These are phyloP conservation scores for Carex arenaria DNA, from an alignment of 202 grass and related monocot species.

Conservation along the genomic window DNA sequence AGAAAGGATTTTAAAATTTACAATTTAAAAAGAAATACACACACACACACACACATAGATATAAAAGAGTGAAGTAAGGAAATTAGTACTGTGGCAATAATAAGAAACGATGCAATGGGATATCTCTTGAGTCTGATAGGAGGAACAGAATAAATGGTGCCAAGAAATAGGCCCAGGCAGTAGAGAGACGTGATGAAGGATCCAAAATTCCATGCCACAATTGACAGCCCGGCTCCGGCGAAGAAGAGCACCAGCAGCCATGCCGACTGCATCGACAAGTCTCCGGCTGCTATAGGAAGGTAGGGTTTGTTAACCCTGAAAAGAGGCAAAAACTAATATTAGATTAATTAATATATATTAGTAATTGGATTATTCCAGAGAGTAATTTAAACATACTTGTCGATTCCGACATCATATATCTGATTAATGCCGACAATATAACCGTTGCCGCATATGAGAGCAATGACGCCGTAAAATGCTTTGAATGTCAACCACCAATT, in stretches of 20 bases:
- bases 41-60: no score
- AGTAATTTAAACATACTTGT: slow-evolving; percentile 56
- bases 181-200: slow-evolving; percentile 91
- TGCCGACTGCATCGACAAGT: slow-evolving; percentile 79
- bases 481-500: slow-evolving; percentile 79
- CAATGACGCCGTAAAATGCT: slow-evolving; percentile 63
- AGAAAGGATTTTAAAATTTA: slow-evolving; percentile 1
- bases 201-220: slow-evolving; percentile 74
- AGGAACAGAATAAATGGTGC: slow-evolving; percentile 97
- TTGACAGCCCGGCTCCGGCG: slow-evolving; percentile 54
- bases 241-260: slow-evolving; percentile 83
- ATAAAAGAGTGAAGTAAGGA: not conserved
- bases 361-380: not conserved
- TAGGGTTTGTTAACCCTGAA: slow-evolving; percentile 97
- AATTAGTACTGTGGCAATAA: slow-evolving; percentile 76
- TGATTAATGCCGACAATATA: slow-evolving; percentile 98
- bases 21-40: not conserved
- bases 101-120: slow-evolving; percentile 91
- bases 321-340: not conserved
- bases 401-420: slow-evolving; percentile 93
- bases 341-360: not conserved
- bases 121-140: slow-evolving; percentile 97
- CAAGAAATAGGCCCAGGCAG: slow-evolving; percentile 94
- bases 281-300: slow-evolving; percentile 88
- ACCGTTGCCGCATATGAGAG: slow-evolving; percentile 79